A percentile compares a stretch with the other conserved stretches of the same genome.
Conservation (phyloP, 2,329 filamentous ascomycete genomes). For the Colletotrichum graminicola region DNA sequence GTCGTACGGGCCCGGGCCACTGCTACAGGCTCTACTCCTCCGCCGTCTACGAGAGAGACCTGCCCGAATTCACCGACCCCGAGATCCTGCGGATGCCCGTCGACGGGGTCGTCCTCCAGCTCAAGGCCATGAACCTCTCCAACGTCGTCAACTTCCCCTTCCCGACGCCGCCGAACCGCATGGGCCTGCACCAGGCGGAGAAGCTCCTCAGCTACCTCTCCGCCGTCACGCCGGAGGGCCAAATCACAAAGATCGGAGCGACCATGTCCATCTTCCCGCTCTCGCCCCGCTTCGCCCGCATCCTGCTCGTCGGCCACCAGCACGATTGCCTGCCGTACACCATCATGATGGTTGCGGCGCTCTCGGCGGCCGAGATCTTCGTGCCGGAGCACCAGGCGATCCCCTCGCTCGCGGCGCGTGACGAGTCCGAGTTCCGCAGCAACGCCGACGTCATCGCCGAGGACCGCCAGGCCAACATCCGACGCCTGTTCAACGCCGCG, state of each 20-base stretch:
- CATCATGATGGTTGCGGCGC: conserved; percentile 86
- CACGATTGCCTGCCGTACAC: conserved; percentile 87
- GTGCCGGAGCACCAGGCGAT: conserved; percentile 84
- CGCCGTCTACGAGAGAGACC: conserved; percentile 91
- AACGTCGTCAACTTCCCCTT: conserved; percentile 96
- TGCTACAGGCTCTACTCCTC: conserved; percentile 96
- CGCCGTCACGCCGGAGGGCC: conserved; percentile 77
- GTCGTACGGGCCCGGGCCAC: conserved; percentile 94
- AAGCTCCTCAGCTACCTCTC: conserved; percentile 87
- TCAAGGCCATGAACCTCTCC: conserved; percentile 94
- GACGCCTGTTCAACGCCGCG: conserved; percentile 73
- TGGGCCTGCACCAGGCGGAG: conserved; percentile 85
- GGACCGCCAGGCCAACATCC: conserved; percentile 73
- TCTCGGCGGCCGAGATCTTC: conserved; percentile 91
- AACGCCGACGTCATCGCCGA: conserved; percentile 80
- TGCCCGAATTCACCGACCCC: conserved; percentile 85
- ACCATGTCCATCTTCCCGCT: conserved; percentile 91
- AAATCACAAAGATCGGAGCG: conserved; percentile 82
- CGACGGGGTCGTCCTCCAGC: conserved; percentile 90
- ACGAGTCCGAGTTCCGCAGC: conserved; percentile 65
- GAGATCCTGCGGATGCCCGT: conserved; percentile 93
- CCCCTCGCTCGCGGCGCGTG: conserved; percentile 63
- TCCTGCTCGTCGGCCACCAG: conserved; percentile 87
- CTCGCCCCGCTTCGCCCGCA: conserved; percentile 90
- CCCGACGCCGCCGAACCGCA: conserved; percentile 85